Evolutionary conservation across 1,284 basidiomycete genomes (phyloP), one percentile per base, ranked within the genome.

Genomic region (Trametes polyzona): DNA sequence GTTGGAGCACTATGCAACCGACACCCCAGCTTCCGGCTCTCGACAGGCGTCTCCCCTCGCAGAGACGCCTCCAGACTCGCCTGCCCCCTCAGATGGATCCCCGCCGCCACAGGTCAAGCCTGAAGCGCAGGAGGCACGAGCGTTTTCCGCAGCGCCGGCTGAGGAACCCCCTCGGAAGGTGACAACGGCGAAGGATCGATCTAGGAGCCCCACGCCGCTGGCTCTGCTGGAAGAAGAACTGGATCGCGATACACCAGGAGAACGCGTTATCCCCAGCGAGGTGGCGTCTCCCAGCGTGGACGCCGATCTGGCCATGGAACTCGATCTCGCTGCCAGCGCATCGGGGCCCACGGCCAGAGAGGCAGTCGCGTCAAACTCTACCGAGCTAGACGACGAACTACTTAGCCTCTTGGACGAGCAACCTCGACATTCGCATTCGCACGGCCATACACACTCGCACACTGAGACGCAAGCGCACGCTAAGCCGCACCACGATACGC

Each of bases 341-440:
- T 60, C 55, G 42, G 66, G 64, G 21, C 67, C 69, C 41, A 59
- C 65, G 7, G 69, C 71, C 44, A 64, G 68, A 5, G 73, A 74
- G 43, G 63, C 60, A 29, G 75, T 76, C 40, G 74, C 77, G 48
- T 75, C 78, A 40, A 74, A 78, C 40, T 79, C 81, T 55, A 64
- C 82, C 35, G 88, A 90, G 55, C 83, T 90, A 2, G 88, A 90
- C 48, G 83, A 87, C 59, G 88, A 90, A 71, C 69, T 90, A 46
- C 75, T 90, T 57, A 87, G 85, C 64, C 73, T 90, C 19, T 72
- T 90, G 39, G 85, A 84, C 61, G 70, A 71, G 41, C 58, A 64
- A 26, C 62, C 65, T 17, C 62, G 60, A 3, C 55, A 57, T 14
- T 40, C 55, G 12, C 60, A 60, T 21, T 29, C 54, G 8, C 51